Evolutionary conservation across 140 eudicot genomes (phyloP), one percentile per base, ranked within the genome.

Genomic region (Oenanthe javanica): DNA sequence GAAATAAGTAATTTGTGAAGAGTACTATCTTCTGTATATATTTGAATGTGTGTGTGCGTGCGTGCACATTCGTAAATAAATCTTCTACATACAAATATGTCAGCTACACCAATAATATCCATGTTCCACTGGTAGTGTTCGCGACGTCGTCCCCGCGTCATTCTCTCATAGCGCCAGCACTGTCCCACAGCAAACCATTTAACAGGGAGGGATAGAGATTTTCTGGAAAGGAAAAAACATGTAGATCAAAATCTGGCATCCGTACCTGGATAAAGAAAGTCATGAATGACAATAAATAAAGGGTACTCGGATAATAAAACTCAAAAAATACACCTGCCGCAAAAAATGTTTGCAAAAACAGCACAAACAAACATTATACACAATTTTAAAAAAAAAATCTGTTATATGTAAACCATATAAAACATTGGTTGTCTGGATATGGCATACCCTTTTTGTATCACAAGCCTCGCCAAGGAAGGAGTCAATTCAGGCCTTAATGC

Each of bases 71-170:
- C 52, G 54, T 54, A 23, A 38, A 83, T 46, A 54, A 71, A 72
- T 83, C 19, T 82, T 77, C 38, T 6, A 82, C 91, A 3, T 86
- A 95, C 99, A 19, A 91, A 84, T 77, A 89, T 90, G 78, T 88
- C 91, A 63, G 97, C 97, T 57, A 92, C 97, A 72, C 99, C 99
- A 64, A 95, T 89, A 74, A 92, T 92, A 91, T 95, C 99, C 99
- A 95, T 95, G 83, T 95, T 95, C 99, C 99, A 95, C 69, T 95
- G 99, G 82, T 95, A 92, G 71, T 95, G 99, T 81, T 95, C 99
- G 79, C 99, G 97, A 42, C 99, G 93, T 4, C 99, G 85, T 42
- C 99, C 97, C 86, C 97, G 84, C 9, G 99, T 91, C 97, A 91
- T 91, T 87, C 97, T 84, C 86, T 95, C 99, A 82, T 95, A 95